Conservation (phyloP, 2,329 filamentous ascomycete genomes). For the Penicillium concentricum region DNA sequence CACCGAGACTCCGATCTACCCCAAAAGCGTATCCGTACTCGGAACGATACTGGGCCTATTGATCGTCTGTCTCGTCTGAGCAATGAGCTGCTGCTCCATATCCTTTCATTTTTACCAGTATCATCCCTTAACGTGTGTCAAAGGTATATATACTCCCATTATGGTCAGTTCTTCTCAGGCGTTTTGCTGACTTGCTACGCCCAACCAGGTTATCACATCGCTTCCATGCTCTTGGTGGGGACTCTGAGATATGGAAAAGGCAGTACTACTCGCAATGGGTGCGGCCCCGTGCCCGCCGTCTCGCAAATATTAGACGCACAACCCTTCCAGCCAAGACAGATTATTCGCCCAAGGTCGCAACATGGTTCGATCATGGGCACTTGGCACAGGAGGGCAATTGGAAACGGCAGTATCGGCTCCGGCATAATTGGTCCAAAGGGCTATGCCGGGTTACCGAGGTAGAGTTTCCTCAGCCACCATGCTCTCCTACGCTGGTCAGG, state of each 20-base stretch:
- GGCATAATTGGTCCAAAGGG: conserved; percentile 87
- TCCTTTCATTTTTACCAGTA: conserved; percentile 74
- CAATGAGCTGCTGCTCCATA: conserved; percentile 82
- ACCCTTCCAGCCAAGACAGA: conserved; percentile 40
- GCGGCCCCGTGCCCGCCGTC: conserved; percentile 71
- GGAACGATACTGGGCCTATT: conserved; percentile 15
- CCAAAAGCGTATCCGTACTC: conserved; percentile 47
- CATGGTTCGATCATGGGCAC: conserved; percentile 62
- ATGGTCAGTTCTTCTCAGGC: background rate
- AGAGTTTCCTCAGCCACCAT: conserved; percentile 55
- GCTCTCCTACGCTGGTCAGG: conserved; percentile 69
- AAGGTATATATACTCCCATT: conserved; percentile 45
- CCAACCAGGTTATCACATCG: conserved; percentile 59
- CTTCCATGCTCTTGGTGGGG: conserved; percentile 69
- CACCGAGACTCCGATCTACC: conserved; percentile 16
- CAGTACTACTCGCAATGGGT: conserved; percentile 88
- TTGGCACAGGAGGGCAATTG: conserved; percentile 64
- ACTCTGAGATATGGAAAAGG: conserved; percentile 87
- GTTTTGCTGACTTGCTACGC: background rate
- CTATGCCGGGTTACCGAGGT: conserved; percentile 79
- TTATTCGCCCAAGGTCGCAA: conserved; percentile 57
- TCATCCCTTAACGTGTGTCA: conserved; percentile 65
- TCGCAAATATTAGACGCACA: conserved; percentile 62
- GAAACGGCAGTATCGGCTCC: conserved; percentile 84
- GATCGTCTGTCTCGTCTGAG: conserved; percentile 74